These are phyloP conservation scores for Purpureocillium lavendulum DNA, from an alignment of 2,329 filamentous ascomycete species.

Conservation along the genomic window DNA sequence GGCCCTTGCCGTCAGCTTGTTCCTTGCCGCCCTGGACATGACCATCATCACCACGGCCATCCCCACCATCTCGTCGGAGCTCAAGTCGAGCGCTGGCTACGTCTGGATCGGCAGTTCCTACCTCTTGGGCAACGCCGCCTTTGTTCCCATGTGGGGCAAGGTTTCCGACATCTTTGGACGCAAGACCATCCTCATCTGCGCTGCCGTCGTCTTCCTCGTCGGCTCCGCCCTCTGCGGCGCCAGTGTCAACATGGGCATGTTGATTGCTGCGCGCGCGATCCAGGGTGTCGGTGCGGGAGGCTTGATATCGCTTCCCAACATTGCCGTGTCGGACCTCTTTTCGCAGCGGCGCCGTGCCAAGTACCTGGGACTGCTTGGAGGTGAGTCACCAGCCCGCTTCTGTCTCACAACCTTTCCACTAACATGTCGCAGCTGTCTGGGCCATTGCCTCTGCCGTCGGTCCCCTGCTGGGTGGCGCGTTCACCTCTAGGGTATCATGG, in stretches of 20 bases:
- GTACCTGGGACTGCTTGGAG: slow-evolving; percentile 44
- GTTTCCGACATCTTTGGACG: slow-evolving; percentile 51
- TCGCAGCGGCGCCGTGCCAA: slow-evolving; percentile 40
- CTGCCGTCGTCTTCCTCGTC: slow-evolving; percentile 44
- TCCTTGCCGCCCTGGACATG: slow-evolving; percentile 46
- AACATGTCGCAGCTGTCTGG: slow-evolving; percentile 37
- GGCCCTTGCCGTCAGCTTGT: slow-evolving; percentile 35
- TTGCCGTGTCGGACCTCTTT: slow-evolving; percentile 48
- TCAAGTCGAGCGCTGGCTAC: slow-evolving; percentile 61
- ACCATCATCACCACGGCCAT: slow-evolving; percentile 61
- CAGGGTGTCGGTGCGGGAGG: slow-evolving; percentile 51
- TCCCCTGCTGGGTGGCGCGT: slow-evolving; percentile 60
- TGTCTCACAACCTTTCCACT: too few relatives aligned
- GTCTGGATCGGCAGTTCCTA: slow-evolving; percentile 73
- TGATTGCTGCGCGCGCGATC: slow-evolving; percentile 46
- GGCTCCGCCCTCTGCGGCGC: slow-evolving; percentile 47
- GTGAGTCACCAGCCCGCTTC: too few relatives aligned
- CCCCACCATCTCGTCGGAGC: slow-evolving; percentile 54
- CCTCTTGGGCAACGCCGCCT: slow-evolving; percentile 59
- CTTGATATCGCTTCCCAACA: slow-evolving; percentile 51
- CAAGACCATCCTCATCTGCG: slow-evolving; percentile 42
- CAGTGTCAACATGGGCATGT: slow-evolving; percentile 38
- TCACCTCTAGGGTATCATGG: slow-evolving; percentile 58
- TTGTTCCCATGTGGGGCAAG: slow-evolving; percentile 63
- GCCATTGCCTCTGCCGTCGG: slow-evolving; percentile 57